Base-by-base conservation (phyloP, 2,329 filamentous ascomycete genomes). In the Apiospora sp. region DNA sequence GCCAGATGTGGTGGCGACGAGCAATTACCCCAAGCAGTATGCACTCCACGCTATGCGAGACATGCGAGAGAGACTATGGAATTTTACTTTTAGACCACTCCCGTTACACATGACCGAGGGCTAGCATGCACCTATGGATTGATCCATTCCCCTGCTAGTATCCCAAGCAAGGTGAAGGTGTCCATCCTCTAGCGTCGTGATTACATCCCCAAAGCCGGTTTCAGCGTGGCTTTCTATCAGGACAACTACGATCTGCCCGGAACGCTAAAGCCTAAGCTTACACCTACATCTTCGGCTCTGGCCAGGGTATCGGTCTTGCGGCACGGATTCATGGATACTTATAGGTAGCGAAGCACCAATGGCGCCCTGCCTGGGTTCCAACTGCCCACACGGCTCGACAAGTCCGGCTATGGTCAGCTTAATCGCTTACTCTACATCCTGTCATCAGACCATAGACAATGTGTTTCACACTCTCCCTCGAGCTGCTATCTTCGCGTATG, bases 381-480 rank as follows among this genome's bases (percentile, higher is more conserved):
- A n/a, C n/a, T n/a, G n/a, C n/a, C n/a, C n/a, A n/a, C n/a, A n/a
- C n/a, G n/a, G n/a, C 27, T 58, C 51, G 7, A 22, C 16, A 16
- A 37, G 16, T 10, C 6, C 10, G 30, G 30, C 14, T 6, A 37
- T 16, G 16, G 7, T 12, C 30, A n/a, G 7, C 3, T 6, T 4
- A 22, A 22, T 6, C n/a, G 30, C 19, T 13, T 19, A 12, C 1
- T 19, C 14, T 10, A 34, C 1, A 12, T 30, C 4, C 22, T 48
- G 22, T 8, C 6, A 34, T 19, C 27, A 16, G 22, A 34, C 0
- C 49, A 34, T 19, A 19, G 8, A 34, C 30, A 16, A 61, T 61
- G 54, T 61, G 54, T 10, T 61, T 61, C 54, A 61, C 54, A 19
- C 54, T 61, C 30, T 61, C 54, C 16, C 54, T 61, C 30, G 54